phyloP scores from a whole-genome alignment of 805 yeast genomes.

The Zygoascus ofunaensis region DNA sequence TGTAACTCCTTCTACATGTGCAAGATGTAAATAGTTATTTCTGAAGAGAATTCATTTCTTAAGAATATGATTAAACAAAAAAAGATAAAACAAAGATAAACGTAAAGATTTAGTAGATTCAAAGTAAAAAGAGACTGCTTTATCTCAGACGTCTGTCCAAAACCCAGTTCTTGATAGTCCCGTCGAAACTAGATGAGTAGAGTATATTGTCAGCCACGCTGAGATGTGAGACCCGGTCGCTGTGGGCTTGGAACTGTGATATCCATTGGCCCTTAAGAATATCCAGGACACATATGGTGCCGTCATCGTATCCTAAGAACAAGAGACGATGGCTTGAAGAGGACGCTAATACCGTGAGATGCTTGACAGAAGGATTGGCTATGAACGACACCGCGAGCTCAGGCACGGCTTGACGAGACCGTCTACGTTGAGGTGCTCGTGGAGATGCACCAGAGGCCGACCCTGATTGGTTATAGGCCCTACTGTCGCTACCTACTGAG shows the following conservation, averaged over 20 bases:
- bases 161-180: slow-evolving; percentile 37
- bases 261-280: slow-evolving; percentile 53
- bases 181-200: slow-evolving; percentile 75
- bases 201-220: slow-evolving; percentile 39
- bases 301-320: slow-evolving; percentile 68
- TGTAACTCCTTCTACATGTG: neutral
- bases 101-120: too few species aligned
- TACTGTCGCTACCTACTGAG: too few species aligned
- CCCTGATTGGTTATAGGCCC: too few species aligned
- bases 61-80: neutral
- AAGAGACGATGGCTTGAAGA: slow-evolving; percentile 66
- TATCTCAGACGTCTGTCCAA: neutral
- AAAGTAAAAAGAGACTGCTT: too few species aligned
- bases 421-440: too few species aligned
- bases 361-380: neutral
- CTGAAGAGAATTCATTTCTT: neutral
- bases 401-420: neutral
- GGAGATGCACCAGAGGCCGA: neutral
- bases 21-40: slow-evolving; percentile 1
- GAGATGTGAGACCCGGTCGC: slow-evolving; percentile 53
- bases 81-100: neutral
- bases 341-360: slow-evolving; percentile 50
- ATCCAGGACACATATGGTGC: slow-evolving; percentile 74
- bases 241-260: slow-evolving; percentile 59
- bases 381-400: neutral